Base-by-base conservation (phyloP, 176 grass and related monocot genomes). In the Oryza meyeriana region DNA sequence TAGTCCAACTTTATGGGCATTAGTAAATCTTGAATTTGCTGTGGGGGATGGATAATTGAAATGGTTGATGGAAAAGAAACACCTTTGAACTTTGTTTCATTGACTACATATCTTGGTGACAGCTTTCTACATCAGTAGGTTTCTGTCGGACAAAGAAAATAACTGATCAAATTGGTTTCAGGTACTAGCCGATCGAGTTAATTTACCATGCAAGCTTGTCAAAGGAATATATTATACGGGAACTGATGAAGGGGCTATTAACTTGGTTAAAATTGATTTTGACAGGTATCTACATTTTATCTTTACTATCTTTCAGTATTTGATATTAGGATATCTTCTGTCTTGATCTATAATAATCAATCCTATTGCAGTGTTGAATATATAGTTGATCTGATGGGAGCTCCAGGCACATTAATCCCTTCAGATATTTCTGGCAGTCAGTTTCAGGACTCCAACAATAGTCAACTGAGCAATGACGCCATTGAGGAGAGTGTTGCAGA, bases 361-460 rank as follows among this genome's bases (percentile, higher is more conserved):
- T 72, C 59, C 18, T 77, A 11, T 95, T 88, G 44, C 83, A 82
- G 82, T 89, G 91, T 83, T 39, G 93, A 99, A 84, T 99, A 94
- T 68, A 99, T 99, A 35, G 81, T 99, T 80, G 96, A 99, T 88
- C 85, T 99, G 47, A 99, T 99, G 96, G 93, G 96, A 62, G 96
- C 93, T 88, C 96, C 96, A 72, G 93, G 93, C 47, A 86, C 93
- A 77, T 93, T 99, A 85, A 99, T 99, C 71, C 96, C 96, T 74
- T 88, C 93, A 66, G 96, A 99, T 78, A 95, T 85, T 87, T 87
- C 93, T 77, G 74, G 81, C 42, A 90, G 85, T 74, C 81, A 85
- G 85, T 87, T 99, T 86, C 90, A 94, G 74, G 85, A 86, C 35
- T 93, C 90, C 74, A 90, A 93, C 66, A 88, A 81, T 79, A 88